Evolutionary conservation across 352 stramenopile genomes (phyloP), one percentile per base, ranked within the genome.

Genomic region (Elongisporangium prolatum): DNA sequence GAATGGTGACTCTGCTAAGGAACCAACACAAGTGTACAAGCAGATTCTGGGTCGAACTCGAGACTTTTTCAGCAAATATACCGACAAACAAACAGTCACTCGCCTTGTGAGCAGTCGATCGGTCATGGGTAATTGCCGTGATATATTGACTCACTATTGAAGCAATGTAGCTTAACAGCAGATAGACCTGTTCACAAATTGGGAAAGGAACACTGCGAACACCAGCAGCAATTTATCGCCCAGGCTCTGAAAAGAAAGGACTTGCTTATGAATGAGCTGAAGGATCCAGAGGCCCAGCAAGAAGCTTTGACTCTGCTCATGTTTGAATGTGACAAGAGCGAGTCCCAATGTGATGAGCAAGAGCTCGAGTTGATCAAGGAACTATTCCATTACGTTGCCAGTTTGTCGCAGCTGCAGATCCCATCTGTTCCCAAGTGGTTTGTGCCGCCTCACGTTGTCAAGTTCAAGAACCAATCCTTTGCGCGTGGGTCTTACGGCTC

Each of bases 371-470:
- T 67, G 56, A 51, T 67, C 21, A 67, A 67, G 21, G 55, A 51
- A 7, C 52, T 67, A 11, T 67, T 67, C 40, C 55, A 56, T n/a
- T 59, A 60, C 13, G 55, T 50, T 2, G 56, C 61, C 14, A 63
- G 55, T 52, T 13, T 67, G 24, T 67, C 55, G 4, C 61, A 38
- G 2, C 55, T 56, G 1, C 55, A 67, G 21, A 56, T 67, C 17
- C 55, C 61, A 1, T 52, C 55, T 28, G 52, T 68, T 5, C 68
- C 68, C 3, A 71, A 58, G 57, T 75, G 68, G 68, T 72, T 72
- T 55, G 70, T 75, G 16, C 68, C 64, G 10, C 68, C 65, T 5
- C 70, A 75, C 18, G 68, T 72, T 17, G 68, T 75, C 8, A 58
- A 66, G 50, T 75, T 72, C 38, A 65, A 72, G 24, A 53, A 59